A percentile compares a stretch with the other conserved stretches of the same genome.
phyloP scores from a whole-genome alignment of 495 filamentous ascomycete genomes.

The Gamarada debralockiae region DNA sequence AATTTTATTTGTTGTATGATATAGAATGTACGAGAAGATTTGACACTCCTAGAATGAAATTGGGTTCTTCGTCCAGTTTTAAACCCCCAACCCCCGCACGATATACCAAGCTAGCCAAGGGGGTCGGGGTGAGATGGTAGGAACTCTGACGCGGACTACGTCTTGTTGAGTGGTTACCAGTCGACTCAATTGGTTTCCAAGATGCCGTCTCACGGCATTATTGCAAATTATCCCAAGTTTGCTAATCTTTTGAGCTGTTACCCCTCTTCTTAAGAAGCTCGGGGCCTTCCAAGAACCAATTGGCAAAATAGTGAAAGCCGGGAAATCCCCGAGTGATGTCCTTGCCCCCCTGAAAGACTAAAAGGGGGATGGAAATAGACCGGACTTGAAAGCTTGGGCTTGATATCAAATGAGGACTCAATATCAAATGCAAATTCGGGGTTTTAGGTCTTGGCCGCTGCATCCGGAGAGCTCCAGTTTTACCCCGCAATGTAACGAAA shows the following conservation, averaged over 20 bases:
- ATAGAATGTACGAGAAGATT: no score
- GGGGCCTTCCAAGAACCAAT: not conserved
- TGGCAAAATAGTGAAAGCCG: no score
- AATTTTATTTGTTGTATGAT: no score
- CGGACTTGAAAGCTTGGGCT: not conserved
- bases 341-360: not conserved
- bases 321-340: not conserved
- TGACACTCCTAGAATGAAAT: no score
- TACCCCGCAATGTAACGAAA: not conserved
- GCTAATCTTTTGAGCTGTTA: not conserved
- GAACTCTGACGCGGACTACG: not conserved
- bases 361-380: not conserved
- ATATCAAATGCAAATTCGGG: no score
- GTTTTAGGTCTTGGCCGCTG: not conserved
- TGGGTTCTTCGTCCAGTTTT: no score
- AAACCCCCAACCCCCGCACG: constrained; percentile 4
- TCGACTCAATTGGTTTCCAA: constrained; percentile 4
- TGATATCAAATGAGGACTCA: not conserved
- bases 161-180: not conserved
- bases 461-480: not conserved
- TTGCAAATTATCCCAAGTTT: not conserved
- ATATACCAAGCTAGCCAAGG: not conserved
- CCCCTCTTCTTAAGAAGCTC: constrained; percentile 1
- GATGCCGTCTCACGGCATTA: not conserved
- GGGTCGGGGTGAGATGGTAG: not conserved